Evolutionary conservation across 208 protist genomes (phyloP), one percentile per base, ranked within the genome.

Genomic region (Endotrypanum monterogeii): DNA sequence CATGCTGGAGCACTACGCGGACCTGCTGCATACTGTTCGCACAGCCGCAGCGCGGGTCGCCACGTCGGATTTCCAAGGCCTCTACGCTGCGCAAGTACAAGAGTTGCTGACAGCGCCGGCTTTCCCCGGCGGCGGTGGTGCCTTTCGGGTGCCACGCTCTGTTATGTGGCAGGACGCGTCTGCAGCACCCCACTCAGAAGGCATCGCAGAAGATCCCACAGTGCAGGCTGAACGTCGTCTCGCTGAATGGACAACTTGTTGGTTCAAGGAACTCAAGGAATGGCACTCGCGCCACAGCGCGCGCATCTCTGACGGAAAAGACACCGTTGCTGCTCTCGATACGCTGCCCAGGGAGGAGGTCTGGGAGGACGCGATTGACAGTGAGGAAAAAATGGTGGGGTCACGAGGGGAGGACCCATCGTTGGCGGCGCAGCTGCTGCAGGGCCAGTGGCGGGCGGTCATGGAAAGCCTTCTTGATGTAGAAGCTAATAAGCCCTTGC

Each of bases 1-100:
- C 16, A n/a, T 72, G 44, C 30, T 76, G 63, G 41, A 57, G 28
- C 72, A 69, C 50, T 74, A 78, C 61, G 78, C 79, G 8, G 30
- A 6, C 2, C 57, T 83, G 18, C 70, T 79, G 60, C 74, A 83
- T 41, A 54, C 3, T 14, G 18, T 77, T 5, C 46, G 16, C 41
- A 28, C 23, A 7, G 62, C 73, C 3, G 73, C 73, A 12, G 25
- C 48, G 7, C 73, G 39, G 46, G 73, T 77, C 25, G 62, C 73
- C 54, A 67, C 73, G 25, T 54, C 39, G 3, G 73, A 77, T 30
- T 77, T 63, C 73, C 54, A 23, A 5, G 5, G 5, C 3, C 20
- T 63, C 12, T 77, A 66, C 55, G 73, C 62, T 11, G 3, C 65
- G 20, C 44, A 16, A 0, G 73, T 77, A 7, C 2, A 37, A 25